Percentiles rank a stretch among this genome's conserved stretches.
These are phyloP conservation scores for Emmonsiellopsis sp. DNA, from an alignment of 2,329 filamentous ascomycete genomes.

Conservation along the genomic window DNA sequence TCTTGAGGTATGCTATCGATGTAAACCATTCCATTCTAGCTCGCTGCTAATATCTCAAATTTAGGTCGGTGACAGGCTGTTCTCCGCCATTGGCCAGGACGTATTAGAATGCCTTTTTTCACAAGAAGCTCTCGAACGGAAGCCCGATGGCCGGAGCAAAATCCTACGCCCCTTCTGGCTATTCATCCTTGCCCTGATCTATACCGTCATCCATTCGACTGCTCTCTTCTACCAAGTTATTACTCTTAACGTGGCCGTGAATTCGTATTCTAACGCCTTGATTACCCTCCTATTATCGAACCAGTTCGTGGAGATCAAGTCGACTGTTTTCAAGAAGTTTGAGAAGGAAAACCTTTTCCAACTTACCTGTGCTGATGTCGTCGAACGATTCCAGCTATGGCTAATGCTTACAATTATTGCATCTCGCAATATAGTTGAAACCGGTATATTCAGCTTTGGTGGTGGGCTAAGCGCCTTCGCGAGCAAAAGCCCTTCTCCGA, in stretches of 20 bases:
- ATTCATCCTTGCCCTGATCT: slow-evolving; percentile 75
- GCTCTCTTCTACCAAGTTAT: slow-evolving; percentile 96
- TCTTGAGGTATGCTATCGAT: slow-evolving; percentile 52
- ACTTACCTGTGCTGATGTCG: slow-evolving; percentile 89
- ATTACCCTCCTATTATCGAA: slow-evolving; percentile 89
- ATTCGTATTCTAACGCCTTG: slow-evolving; percentile 94
- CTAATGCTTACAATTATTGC: slow-evolving; percentile 95
- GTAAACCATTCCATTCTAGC: neutral
- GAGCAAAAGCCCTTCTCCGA: slow-evolving; percentile 20
- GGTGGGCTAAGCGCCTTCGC: slow-evolving; percentile 26
- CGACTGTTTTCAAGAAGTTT: slow-evolving; percentile 96
- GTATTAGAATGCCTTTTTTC: slow-evolving; percentile 94
- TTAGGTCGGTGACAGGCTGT: slow-evolving; percentile 70
- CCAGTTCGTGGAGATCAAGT: slow-evolving; percentile 98
- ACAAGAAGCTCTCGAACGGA: slow-evolving; percentile 79
- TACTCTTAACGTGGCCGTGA: slow-evolving; percentile 93
- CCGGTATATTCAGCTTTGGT: slow-evolving; percentile 64
- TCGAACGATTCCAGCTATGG: slow-evolving; percentile 95
- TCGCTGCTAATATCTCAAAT: neutral
- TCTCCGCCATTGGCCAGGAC: slow-evolving; percentile 89
- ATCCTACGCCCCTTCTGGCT: slow-evolving; percentile 80
- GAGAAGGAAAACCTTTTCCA: slow-evolving; percentile 98
- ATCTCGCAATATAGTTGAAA: slow-evolving; percentile 90
- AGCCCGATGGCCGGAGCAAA: slow-evolving; percentile 81
- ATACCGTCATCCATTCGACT: slow-evolving; percentile 80